Evolutionary conservation across 2,329 filamentous ascomycete genomes (phyloP).

Genomic region (Drechslerella dactyloides): DNA sequence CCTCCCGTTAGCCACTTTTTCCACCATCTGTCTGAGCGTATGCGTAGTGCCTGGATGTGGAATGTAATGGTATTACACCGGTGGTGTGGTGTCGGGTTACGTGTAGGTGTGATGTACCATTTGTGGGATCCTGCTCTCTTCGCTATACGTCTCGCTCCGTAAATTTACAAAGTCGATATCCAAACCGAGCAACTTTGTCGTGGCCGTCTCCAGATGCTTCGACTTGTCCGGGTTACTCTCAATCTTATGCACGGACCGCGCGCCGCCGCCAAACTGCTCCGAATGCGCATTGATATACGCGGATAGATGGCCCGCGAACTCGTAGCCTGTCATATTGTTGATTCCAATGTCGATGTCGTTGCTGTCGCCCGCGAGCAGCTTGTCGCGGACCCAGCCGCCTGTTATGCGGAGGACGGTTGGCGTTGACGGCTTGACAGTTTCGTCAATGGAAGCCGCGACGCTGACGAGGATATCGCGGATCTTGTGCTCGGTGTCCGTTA

Average conservation of each 20-base stretch:
- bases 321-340: slow-evolving; percentile 80
- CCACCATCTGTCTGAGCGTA: too few species aligned
- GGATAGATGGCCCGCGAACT: slow-evolving; percentile 73
- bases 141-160: slow-evolving; percentile 85
- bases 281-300: slow-evolving; percentile 71
- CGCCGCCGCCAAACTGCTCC: slow-evolving; percentile 66
- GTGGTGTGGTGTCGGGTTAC: neutral
- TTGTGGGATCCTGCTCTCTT: slow-evolving; percentile 86
- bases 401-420: slow-evolving; percentile 76
- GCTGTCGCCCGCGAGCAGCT: slow-evolving; percentile 73
- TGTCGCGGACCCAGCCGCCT: slow-evolving; percentile 87
- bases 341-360: slow-evolving; percentile 86
- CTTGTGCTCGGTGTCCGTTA: slow-evolving; percentile 74
- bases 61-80: neutral
- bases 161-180: slow-evolving; percentile 96
- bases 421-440: slow-evolving; percentile 61
- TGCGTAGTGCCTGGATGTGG: too few species aligned
- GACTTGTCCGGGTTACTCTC: slow-evolving; percentile 93
- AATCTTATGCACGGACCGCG: slow-evolving; percentile 81
- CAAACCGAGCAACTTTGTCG: slow-evolving; percentile 80
- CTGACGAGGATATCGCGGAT: slow-evolving; percentile 80
- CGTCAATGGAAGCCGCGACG: slow-evolving; percentile 72
- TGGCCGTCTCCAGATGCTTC: slow-evolving; percentile 92
- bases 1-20: neutral
- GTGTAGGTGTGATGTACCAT: slow-evolving; percentile 63